Evolutionary conservation across 2,329 filamentous ascomycete species (phyloP), one percentile per base, ranked within the genome.

Genomic region (Fusarium bactridioides): DNA sequence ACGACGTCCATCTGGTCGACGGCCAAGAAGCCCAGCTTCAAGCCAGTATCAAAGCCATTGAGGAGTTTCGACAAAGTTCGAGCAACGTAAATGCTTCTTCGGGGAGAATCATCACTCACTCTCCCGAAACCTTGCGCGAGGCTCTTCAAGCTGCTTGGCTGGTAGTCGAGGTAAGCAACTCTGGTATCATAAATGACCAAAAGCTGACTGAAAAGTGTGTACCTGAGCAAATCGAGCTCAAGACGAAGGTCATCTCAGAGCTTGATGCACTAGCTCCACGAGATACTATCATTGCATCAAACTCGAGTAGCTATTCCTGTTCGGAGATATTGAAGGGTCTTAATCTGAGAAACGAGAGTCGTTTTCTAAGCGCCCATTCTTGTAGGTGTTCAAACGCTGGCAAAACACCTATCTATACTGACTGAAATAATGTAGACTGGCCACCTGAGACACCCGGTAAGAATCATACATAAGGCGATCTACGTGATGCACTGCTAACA

Each of bases 251-350:
- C 9, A 80, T 86, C 29, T 47, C 66, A 1, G 73, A 85, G 27
- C 75, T 86, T 5, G 84, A 85, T 68, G 63, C 77, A 3, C 51
- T 82, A 4, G 79, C 84, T 1, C 72, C 76, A 1, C 63, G 75
- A 1, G 77, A 81, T 2, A 81, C 80, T 0, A 82, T 85, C 10
- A 80, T 86, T 48, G 84, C 82, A 1, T 84, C 83, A 1, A 86
- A 86, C 58, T 86, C 84, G 2, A 85, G 84, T 64, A 85, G 84
- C 56, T 85, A 84, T 68, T 80, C 81, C 11, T 84, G 83, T 25
- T 77, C 78, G 0, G 83, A 85, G 55, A 84, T 86, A n/a, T 66
- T 84, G 1, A 74, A 82, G 3, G 78, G 78, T 0, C 59, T 85
- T 27, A 68, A 69, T 0, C 51, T 85, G 15, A 79, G 78, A 33